These are phyloP conservation scores for Lachnellula willkommii DNA, from an alignment of 2,329 filamentous ascomycete genomes.

Conservation along the genomic window DNA sequence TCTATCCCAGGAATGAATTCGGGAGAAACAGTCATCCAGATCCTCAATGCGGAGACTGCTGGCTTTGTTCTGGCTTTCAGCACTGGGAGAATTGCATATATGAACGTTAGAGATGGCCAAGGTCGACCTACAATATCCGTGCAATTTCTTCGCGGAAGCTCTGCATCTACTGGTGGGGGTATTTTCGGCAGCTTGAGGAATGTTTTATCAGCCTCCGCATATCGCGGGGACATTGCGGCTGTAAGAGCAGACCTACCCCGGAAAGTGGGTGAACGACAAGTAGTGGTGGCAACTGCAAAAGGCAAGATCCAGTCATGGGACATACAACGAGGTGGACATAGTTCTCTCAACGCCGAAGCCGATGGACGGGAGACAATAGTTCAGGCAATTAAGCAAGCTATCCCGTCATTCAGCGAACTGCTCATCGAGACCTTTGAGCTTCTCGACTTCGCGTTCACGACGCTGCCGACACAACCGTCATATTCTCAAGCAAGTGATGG, in stretches of 20 bases:
- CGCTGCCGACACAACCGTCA: slow-evolving; percentile 45
- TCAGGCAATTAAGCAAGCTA: slow-evolving; percentile 52
- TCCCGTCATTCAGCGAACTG: slow-evolving; percentile 44
- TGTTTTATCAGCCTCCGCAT: slow-evolving; percentile 63
- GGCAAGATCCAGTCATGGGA: slow-evolving; percentile 82
- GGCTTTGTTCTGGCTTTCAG: slow-evolving; percentile 84
- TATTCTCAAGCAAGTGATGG: slow-evolving; percentile 46
- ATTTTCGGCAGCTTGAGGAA: slow-evolving; percentile 78
- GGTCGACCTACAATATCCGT: slow-evolving; percentile 76
- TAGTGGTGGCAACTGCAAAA: slow-evolving; percentile 72
- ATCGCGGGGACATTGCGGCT: slow-evolving; percentile 73
- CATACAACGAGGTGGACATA: slow-evolving; percentile 80
- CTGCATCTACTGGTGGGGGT: slow-evolving; percentile 52
- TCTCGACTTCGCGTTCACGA: slow-evolving; percentile 73
- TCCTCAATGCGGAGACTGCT: slow-evolving; percentile 76
- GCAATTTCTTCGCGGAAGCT: slow-evolving; percentile 64
- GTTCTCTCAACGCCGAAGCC: slow-evolving; percentile 65
- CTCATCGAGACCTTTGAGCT: slow-evolving; percentile 61
- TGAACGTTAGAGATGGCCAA: slow-evolving; percentile 80
- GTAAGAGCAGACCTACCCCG: slow-evolving; percentile 67
- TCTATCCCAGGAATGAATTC: slow-evolving; percentile 68
- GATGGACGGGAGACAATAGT: slow-evolving; percentile 64
- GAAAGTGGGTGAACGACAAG: slow-evolving; percentile 75
- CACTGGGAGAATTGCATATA: slow-evolving; percentile 77
- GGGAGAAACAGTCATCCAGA: slow-evolving; percentile 69